Conservation (phyloP, 2,329 filamentous ascomycete species). For the Phoma sp. region DNA sequence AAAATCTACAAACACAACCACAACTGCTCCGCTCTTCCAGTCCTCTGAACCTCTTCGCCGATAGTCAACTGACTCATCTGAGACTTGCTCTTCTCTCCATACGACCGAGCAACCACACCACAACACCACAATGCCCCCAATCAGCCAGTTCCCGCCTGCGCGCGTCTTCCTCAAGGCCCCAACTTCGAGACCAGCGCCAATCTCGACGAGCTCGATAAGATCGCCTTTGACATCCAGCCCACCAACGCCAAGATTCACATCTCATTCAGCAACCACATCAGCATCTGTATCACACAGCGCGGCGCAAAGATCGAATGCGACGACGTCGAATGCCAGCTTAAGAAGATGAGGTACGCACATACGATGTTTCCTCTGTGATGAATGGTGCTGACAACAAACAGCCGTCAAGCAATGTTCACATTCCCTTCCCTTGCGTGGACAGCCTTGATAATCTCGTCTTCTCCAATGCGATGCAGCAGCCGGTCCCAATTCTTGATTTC, state of each 20-base stretch:
- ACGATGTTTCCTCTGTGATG: not conserved
- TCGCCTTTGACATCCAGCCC: conserved; percentile 11
- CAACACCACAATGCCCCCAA: conserved; percentile 30
- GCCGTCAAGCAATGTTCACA: not conserved
- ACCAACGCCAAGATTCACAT: conserved; percentile 14
- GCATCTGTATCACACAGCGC: conserved; percentile 6
- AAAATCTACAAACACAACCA: not conserved
- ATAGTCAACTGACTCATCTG: not conserved
- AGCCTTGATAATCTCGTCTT: not conserved
- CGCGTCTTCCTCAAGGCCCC: conserved; percentile 34
- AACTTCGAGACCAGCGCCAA: conserved; percentile 6
- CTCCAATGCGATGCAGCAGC: not conserved
- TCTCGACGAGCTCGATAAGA: conserved; percentile 11
- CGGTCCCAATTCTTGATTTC: not conserved
- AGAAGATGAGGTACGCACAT: conserved; percentile 6
- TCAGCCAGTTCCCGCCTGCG: conserved; percentile 39
- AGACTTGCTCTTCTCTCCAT: not conserved
- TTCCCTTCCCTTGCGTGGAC: not conserved
- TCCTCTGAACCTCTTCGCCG: not conserved
- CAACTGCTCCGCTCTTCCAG: not conserved
- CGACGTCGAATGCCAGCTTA: not conserved
- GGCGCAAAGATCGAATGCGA: not conserved
- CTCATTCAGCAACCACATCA: conserved; percentile 8
- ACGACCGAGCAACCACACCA: conserved; percentile 1
- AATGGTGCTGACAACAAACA: not conserved